phyloP scores from a whole-genome alignment of 495 filamentous ascomycete genomes.

The Penicillium mononematosum region DNA sequence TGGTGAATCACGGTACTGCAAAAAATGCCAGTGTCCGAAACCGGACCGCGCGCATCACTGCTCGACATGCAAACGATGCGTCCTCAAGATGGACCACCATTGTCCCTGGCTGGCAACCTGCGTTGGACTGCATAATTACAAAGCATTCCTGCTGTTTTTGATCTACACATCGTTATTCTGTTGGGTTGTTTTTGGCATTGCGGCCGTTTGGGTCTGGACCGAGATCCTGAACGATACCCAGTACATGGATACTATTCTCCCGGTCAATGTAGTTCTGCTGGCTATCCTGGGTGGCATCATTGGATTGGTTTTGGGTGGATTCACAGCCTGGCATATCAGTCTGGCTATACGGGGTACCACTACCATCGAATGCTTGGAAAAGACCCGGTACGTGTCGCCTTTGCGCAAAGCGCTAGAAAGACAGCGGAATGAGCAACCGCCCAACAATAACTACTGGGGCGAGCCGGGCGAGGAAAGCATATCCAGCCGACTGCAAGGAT shows the following conservation, averaged over 20 bases:
- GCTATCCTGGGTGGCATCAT: conserved; percentile 87
- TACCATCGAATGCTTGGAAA: conserved; percentile 94
- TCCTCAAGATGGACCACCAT: conserved; percentile 99
- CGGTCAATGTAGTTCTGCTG: conserved; percentile 87
- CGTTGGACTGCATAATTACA: conserved; percentile 91
- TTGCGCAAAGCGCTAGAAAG: conserved; percentile 66
- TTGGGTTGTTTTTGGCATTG: conserved; percentile 71
- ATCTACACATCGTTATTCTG: conserved; percentile 88
- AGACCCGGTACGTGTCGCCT: conserved; percentile 85
- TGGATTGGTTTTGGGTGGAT: conserved; percentile 80
- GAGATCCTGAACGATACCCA: conserved; percentile 69
- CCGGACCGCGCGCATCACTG: conserved; percentile 97
- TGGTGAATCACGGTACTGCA: conserved; percentile 84
- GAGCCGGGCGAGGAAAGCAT: conserved; percentile 62
- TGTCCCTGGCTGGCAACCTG: conserved; percentile 98
- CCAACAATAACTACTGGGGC: conserved; percentile 16
- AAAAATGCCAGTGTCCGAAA: conserved; percentile 92
- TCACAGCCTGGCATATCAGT: conserved; percentile 90
- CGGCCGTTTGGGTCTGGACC: conserved; percentile 73
- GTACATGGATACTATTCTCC: conserved; percentile 67
- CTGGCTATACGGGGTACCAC: conserved; percentile 76
- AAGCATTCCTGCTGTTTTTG: conserved; percentile 89
- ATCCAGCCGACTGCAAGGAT: conserved; percentile 56
- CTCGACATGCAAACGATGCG: conserved; percentile 86
- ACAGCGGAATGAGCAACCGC: conserved; percentile 50